Conservation (phyloP, 345 rosid species). For the Psidium guajava region DNA sequence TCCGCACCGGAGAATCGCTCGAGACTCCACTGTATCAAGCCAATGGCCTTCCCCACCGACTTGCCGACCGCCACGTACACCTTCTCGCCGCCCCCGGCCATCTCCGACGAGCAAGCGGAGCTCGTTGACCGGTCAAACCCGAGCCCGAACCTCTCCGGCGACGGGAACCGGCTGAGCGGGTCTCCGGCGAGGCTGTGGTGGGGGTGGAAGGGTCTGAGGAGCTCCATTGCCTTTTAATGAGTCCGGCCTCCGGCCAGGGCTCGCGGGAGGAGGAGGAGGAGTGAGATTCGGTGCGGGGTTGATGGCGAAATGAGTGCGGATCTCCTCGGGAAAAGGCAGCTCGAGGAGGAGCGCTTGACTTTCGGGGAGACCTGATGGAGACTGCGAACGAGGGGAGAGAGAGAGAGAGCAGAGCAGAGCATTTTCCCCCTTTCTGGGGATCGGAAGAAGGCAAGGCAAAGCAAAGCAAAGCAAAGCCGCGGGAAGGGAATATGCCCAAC, state of each 20-base stretch:
- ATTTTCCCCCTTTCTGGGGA: too few relatives aligned
- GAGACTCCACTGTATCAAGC: slow-evolving; percentile 42
- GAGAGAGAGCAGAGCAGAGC: not conserved
- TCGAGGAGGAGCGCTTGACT: not conserved
- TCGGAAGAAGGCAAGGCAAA: not conserved
- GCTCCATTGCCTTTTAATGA: slow-evolving; percentile 17
- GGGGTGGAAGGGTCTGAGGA: slow-evolving; percentile 12
- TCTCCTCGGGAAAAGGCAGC: not conserved
- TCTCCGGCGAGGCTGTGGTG: slow-evolving; percentile 5
- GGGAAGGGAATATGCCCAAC: not conserved
- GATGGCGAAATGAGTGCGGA: not conserved
- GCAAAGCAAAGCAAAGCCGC: not conserved
- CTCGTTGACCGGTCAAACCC: not conserved
- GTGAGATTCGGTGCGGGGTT: not conserved
- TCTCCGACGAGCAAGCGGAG: slow-evolving; percentile 21
- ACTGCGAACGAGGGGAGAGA: not conserved
- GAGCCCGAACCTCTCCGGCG: slow-evolving; percentile 3
- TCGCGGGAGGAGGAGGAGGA: not conserved
- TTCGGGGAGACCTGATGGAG: not conserved
- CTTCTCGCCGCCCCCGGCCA: slow-evolving; percentile 8
- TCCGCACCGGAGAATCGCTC: slow-evolving; percentile 20
- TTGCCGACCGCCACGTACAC: slow-evolving; percentile 59
- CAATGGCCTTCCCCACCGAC: slow-evolving; percentile 27
- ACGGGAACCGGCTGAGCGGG: slow-evolving; percentile 3
- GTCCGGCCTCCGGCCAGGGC: not conserved